These are phyloP conservation scores for Tylopilus sp. DNA, from an alignment of 1,284 basidiomycete genomes.

Conservation along the genomic window DNA sequence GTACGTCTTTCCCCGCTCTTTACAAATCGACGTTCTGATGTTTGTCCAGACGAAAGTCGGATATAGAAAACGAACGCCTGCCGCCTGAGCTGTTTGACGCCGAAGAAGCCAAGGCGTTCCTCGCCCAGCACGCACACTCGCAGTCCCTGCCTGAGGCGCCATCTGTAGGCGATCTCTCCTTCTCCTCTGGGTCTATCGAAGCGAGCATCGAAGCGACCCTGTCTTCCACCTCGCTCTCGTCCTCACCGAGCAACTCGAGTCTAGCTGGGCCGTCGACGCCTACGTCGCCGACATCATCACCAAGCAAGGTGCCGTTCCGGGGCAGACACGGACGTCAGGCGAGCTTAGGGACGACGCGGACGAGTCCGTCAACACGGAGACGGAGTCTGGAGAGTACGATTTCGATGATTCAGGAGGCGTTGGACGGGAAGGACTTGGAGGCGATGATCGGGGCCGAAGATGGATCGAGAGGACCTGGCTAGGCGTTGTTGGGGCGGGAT, in stretches of 20 bases:
- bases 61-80: conserved; percentile 97
- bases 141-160: conserved; percentile 50
- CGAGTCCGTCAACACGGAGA: conserved; percentile 88
- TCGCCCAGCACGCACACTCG: conserved; percentile 42
- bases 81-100: conserved; percentile 95
- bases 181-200: conserved; percentile 42
- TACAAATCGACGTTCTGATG: neutral
- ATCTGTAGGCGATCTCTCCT: conserved; percentile 40
- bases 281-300: conserved; percentile 37
- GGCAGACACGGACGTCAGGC: conserved; percentile 84
- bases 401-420: conserved; percentile 87
- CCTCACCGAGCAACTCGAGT: conserved; percentile 25
- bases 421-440: conserved; percentile 59
- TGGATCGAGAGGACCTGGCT: neutral
- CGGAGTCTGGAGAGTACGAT: conserved; percentile 95
- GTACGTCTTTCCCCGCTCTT: conserved; percentile 48
- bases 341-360: conserved; percentile 95
- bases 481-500: neutral
- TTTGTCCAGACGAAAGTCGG: conserved; percentile 78
- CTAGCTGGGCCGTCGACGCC: conserved; percentile 21
- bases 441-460: neutral
- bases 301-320: conserved; percentile 49
- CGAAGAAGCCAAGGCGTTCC: conserved; percentile 60
- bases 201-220: conserved; percentile 47
- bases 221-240: conserved; percentile 37